Conservation (phyloP, 495 filamentous ascomycete genomes). For the Paragyromitra xinjiangensis region DNA sequence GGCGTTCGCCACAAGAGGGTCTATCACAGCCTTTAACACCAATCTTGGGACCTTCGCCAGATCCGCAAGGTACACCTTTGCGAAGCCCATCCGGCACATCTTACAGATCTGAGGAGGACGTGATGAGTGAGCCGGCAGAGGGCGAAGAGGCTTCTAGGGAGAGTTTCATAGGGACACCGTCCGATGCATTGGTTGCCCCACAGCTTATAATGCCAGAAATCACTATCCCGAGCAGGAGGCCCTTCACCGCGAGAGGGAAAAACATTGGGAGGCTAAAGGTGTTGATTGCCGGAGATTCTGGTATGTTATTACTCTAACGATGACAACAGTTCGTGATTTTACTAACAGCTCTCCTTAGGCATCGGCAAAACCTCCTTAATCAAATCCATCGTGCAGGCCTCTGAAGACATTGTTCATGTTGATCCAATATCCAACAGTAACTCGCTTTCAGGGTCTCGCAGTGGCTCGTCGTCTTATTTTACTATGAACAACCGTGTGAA, state of each 20-base stretch:
- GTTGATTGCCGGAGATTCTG: constrained; percentile 82
- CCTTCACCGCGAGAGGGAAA: constrained; percentile 89
- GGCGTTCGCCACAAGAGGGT: constrained; percentile 38
- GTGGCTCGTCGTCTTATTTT: constrained; percentile 53
- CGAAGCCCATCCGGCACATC: constrained; percentile 48
- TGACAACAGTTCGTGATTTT: constrained; percentile 5
- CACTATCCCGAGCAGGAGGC: constrained; percentile 89
- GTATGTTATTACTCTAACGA: constrained; percentile 61
- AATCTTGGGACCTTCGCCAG: constrained; percentile 51
- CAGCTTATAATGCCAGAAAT: constrained; percentile 99
- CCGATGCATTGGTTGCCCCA: constrained; percentile 64
- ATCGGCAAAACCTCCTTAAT: constrained; percentile 90
- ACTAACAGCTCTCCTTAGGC: constrained; percentile 57
- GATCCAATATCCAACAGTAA: constrained; percentile 72
- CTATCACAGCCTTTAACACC: constrained; percentile 54
- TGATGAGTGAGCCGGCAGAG: constrained; percentile 61
- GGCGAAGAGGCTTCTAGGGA: constrained; percentile 32
- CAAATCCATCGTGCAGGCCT: constrained; percentile 91
- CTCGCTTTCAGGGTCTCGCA: constrained; percentile 56
- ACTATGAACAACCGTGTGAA: constrained; percentile 43
- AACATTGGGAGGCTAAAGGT: constrained; percentile 86
- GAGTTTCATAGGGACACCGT: constrained; percentile 55
- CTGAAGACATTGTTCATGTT: constrained; percentile 95
- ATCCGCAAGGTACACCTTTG: constrained; percentile 47
- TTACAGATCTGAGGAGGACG: constrained; percentile 63